phyloP scores from a whole-genome alignment of 805 yeast genomes.

The Ogataea sp. region DNA sequence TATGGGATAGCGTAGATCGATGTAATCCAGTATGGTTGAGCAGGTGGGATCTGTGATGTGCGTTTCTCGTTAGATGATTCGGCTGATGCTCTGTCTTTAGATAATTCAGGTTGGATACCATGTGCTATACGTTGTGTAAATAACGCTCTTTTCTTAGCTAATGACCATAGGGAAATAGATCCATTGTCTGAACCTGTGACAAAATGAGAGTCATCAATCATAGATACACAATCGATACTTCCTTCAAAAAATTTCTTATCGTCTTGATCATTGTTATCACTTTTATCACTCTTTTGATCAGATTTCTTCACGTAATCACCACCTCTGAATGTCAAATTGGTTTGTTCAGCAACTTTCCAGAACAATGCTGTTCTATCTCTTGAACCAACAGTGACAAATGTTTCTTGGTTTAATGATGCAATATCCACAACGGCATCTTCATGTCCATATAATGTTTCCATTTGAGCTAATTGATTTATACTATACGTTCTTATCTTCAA shows the following conservation, averaged over 20 bases:
- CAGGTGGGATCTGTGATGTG: conserved; percentile 56
- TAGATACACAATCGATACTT: conserved; percentile 78
- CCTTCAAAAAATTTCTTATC: conserved; percentile 60
- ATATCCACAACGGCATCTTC: conserved; percentile 85
- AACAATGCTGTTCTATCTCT: conserved; percentile 92
- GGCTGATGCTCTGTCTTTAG: conserved; percentile 43
- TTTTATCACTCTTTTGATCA: conserved; percentile 23
- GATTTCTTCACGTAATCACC: conserved; percentile 51
- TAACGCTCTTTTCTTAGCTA: conserved; percentile 82
- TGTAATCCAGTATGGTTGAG: conserved; percentile 82
- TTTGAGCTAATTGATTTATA: conserved; percentile 76
- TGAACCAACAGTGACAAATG: conserved; percentile 93
- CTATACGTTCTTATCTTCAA: conserved; percentile 82
- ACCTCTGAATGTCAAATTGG: conserved; percentile 87
- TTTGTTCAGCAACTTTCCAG: conserved; percentile 96
- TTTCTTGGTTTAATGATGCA: conserved; percentile 72
- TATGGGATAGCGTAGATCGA: conserved; percentile 76
- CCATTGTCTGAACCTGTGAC: conserved; percentile 97
- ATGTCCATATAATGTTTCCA: conserved; percentile 91
- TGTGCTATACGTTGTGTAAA: conserved; percentile 66
- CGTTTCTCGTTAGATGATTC: conserved; percentile 30
- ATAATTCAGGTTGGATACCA: conserved; percentile 52
- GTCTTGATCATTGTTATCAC: conserved; percentile 18
- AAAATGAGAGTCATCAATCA: conserved; percentile 89
- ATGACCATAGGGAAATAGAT: conserved; percentile 80